Evolutionary conservation across 2,329 filamentous ascomycete species (phyloP).

Genomic region (Mycocentrospora acerina): DNA sequence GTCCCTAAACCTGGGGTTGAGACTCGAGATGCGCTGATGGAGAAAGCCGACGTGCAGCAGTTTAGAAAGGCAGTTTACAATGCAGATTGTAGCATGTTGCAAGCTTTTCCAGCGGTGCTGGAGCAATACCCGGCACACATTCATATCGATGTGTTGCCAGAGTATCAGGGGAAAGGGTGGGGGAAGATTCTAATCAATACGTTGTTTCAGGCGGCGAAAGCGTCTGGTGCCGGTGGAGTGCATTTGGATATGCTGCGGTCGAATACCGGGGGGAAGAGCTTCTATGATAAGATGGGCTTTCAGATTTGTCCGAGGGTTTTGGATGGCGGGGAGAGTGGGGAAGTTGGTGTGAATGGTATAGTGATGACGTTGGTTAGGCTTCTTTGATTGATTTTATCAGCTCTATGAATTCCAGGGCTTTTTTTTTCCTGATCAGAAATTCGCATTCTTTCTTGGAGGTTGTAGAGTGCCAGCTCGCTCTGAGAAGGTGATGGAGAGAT

Average conservation of each 20-base stretch:
- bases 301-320: constrained; percentile 22
- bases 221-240: constrained; percentile 28
- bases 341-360: constrained; percentile 21
- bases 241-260: constrained; percentile 40
- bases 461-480: no score
- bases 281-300: constrained; percentile 34
- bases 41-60: constrained; percentile 15
- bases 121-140: constrained; percentile 39
- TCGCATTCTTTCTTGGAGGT: no score
- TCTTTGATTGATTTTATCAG: no score
- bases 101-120: constrained; percentile 17
- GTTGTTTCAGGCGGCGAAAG: constrained; percentile 23
- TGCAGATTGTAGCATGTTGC: constrained; percentile 28
- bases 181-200: constrained; percentile 31
- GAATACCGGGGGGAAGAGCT: constrained; percentile 30
- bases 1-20: constrained; percentile 14
- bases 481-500: no score
- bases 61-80: constrained; percentile 21
- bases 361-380: constrained; percentile 28
- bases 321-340: constrained; percentile 30
- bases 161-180: constrained; percentile 36
- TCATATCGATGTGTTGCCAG: constrained; percentile 41
- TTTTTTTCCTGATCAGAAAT: no score
- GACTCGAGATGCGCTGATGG: constrained; percentile 15
- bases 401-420: no score